Percentiles rank a stretch among this genome's conserved stretches.
These are phyloP conservation scores for Paramecium pentaurelia DNA, from an alignment of 73 alveolate species.

Conservation along the genomic window DNA sequence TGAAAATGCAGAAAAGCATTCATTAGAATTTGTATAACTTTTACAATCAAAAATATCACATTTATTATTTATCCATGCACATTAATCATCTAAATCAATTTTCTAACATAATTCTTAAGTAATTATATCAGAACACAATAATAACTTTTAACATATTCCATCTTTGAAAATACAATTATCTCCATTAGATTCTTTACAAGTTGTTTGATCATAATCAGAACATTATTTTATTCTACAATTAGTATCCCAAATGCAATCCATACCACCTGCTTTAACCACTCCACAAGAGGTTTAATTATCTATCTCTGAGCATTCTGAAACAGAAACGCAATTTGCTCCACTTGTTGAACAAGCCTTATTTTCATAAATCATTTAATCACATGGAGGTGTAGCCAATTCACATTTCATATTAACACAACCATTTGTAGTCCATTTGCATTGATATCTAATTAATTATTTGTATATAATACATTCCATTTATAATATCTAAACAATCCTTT, in stretches of 20 bases:
- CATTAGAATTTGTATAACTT: background rate
- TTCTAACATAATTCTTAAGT: background rate
- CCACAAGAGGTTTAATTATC: background rate
- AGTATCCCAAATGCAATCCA: background rate
- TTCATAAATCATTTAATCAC: background rate
- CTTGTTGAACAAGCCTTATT: slow-evolving; percentile 16
- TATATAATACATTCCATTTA: slow-evolving; percentile 27
- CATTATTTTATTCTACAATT: background rate
- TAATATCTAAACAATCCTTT: background rate
- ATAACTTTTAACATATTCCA: background rate
- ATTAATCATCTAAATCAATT: background rate
- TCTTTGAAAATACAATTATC: background rate
- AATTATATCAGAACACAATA: background rate
- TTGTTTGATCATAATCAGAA: background rate
- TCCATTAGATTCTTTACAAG: background rate
- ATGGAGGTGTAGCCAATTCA: background rate
- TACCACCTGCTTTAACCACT: background rate
- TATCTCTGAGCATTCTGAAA: background rate
- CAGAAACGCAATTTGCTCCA: background rate
- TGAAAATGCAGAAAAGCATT: background rate
- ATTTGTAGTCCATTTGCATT: background rate
- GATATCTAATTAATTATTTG: background rate
- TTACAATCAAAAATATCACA: background rate
- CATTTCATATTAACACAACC: background rate
- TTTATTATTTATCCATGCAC: background rate